Conservation (phyloP, 805 yeast genomes). For the Jamesozyma rosinii region DNA sequence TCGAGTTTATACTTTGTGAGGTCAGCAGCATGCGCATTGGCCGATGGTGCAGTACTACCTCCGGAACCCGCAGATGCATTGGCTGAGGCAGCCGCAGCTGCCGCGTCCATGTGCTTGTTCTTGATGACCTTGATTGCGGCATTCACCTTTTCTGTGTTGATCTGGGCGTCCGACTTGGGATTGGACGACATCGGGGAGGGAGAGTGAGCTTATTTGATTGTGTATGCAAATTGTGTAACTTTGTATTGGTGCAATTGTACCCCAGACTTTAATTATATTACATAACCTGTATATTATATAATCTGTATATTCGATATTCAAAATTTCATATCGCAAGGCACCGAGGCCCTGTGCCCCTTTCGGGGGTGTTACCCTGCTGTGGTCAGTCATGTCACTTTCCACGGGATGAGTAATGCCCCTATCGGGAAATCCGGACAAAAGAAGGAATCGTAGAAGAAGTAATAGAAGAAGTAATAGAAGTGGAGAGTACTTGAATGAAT, state of each 20-base stretch:
- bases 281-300: neutral
- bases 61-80: neutral
- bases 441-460: too few species aligned
- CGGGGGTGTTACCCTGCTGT: too few species aligned
- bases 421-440: too few species aligned
- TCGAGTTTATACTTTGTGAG: constrained; percentile 35
- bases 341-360: too few species aligned
- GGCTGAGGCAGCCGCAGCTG: neutral
- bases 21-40: neutral
- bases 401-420: too few species aligned
- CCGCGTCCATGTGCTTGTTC: constrained; percentile 29
- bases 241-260: too few species aligned
- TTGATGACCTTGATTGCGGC: constrained; percentile 57
- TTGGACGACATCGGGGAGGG: neutral
- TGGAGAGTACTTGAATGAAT: neutral
- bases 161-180: constrained; percentile 28
- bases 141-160: constrained; percentile 48
- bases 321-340: too few species aligned
- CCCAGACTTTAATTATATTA: too few species aligned
- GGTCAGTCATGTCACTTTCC: too few species aligned
- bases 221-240: too few species aligned
- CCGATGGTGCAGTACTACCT: neutral
- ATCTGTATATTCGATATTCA: neutral
- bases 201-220: too few species aligned
- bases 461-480: too few species aligned